These are phyloP conservation scores for Daedalea quercina DNA, from an alignment of 768 basidiomycete species.

Conservation along the genomic window DNA sequence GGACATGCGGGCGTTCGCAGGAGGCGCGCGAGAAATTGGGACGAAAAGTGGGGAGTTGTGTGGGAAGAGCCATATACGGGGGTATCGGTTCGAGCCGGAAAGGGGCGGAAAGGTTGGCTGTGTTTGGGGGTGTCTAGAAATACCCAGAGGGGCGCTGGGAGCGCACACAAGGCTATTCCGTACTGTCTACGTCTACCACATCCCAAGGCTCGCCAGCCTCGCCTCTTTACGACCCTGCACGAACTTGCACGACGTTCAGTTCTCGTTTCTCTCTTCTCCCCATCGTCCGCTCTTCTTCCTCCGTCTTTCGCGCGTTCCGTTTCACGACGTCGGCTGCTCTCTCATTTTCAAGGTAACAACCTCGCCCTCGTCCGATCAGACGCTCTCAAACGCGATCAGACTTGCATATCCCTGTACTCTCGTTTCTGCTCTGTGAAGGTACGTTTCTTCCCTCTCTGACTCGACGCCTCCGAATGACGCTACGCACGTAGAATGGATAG, in stretches of 20 bases:
- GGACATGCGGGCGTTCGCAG: neutral
- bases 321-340: conserved; percentile 28
- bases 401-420: conserved; percentile 16
- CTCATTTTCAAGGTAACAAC: conserved; percentile 6
- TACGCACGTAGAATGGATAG: conserved; percentile 61
- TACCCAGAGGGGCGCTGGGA: conserved; percentile 11
- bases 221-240: conserved; percentile 36
- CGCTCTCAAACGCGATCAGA: conserved; percentile 13
- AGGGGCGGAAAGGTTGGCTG: conserved; percentile 9
- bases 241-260: conserved; percentile 57
- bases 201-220: conserved; percentile 13
- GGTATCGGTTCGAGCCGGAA: conserved; percentile 6
- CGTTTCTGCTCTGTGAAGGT: conserved; percentile 18
- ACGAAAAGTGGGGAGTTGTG: neutral
- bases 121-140: conserved; percentile 17
- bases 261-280: conserved; percentile 37
- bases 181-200: conserved; percentile 18
- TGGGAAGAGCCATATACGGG: neutral
- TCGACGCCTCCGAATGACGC: neutral
- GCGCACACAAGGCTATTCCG: conserved; percentile 18
- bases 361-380: conserved; percentile 5
- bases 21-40: neutral
- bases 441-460: conserved; percentile 5
- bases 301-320: conserved; percentile 23
- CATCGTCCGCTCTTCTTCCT: conserved; percentile 28